Evolutionary conservation across 129 eudicot species (phyloP).

Genomic region (Kitagawia praeruptora): DNA sequence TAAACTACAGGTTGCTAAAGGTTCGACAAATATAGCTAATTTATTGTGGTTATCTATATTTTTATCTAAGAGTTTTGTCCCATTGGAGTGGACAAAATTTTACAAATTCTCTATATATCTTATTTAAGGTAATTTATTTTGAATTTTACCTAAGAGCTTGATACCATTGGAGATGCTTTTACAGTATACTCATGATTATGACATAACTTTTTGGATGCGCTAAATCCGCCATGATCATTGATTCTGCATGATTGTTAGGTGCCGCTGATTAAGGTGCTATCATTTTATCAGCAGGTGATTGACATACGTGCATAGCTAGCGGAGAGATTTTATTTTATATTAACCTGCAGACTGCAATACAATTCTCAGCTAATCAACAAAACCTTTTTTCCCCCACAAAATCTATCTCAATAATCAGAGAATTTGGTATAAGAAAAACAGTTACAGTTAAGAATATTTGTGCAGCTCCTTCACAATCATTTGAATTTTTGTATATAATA

Average conservation of each 20-base stretch:
- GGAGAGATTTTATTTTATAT: not conserved
- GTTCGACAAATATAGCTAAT: no score
- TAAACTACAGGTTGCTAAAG: no score
- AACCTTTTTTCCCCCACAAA: not conserved
- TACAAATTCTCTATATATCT: no score
- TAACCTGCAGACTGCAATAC: not conserved
- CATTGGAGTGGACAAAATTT: no score
- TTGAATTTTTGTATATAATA: not conserved
- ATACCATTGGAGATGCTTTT: no score
- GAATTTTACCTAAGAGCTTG: no score
- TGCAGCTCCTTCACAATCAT: not conserved
- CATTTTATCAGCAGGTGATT: not conserved
- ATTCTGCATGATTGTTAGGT: not conserved
- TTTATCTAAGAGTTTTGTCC: no score
- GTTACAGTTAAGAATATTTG: not conserved
- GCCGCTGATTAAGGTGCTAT: constrained; percentile 7
- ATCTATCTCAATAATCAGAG: not conserved
- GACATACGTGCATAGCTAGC: constrained; percentile 7
- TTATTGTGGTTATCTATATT: no score
- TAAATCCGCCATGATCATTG: constrained; percentile 5
- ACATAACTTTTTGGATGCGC: not conserved
- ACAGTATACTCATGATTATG: not conserved
- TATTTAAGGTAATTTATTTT: no score
- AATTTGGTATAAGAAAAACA: no score
- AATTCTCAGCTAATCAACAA: not conserved